These are phyloP conservation scores for Fraxinus excelsior DNA, from an alignment of 257 asterid genomes.

Conservation along the genomic window DNA sequence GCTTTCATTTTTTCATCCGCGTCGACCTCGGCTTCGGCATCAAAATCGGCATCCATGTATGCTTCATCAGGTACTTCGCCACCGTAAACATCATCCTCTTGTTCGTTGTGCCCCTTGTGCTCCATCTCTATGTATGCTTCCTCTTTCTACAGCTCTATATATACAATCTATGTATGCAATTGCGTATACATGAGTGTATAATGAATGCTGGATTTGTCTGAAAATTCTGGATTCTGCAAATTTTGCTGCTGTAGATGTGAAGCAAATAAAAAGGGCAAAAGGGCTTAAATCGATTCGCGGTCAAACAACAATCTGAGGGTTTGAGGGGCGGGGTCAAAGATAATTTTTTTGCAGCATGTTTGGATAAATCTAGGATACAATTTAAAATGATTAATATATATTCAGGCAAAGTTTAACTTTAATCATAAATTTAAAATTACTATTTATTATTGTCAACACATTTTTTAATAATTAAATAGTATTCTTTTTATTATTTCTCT, in stretches of 20 bases:
- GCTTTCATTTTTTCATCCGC: constrained; percentile 42
- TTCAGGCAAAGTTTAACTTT: too few relatives aligned
- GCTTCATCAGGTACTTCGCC: constrained; percentile 61
- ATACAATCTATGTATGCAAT: constrained; percentile 9
- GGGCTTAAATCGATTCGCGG: too few relatives aligned
- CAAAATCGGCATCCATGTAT: constrained; percentile 61
- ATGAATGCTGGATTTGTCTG: constrained; percentile 2
- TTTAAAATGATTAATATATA: too few relatives aligned
- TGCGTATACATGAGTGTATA: not conserved
- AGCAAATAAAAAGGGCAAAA: not conserved
- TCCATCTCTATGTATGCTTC: constrained; percentile 33
- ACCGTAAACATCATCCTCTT: constrained; percentile 59
- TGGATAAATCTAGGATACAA: too few relatives aligned
- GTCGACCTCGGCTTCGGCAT: constrained; percentile 40
- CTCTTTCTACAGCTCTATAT: constrained; percentile 18
- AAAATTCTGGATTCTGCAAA: not conserved
- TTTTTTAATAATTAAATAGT: too few relatives aligned
- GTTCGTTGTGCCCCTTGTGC: constrained; percentile 42
- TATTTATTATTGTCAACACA: too few relatives aligned
- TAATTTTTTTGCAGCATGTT: not conserved
- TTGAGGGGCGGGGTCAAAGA: not conserved
- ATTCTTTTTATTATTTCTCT: too few relatives aligned
- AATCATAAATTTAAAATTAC: too few relatives aligned
- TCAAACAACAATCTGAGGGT: not conserved
- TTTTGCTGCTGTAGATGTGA: not conserved